Percentiles rank a stretch among this genome's conserved stretches.
phyloP scores from a whole-genome alignment of 2,329 filamentous ascomycete genomes.

The Penicillium sp. region DNA sequence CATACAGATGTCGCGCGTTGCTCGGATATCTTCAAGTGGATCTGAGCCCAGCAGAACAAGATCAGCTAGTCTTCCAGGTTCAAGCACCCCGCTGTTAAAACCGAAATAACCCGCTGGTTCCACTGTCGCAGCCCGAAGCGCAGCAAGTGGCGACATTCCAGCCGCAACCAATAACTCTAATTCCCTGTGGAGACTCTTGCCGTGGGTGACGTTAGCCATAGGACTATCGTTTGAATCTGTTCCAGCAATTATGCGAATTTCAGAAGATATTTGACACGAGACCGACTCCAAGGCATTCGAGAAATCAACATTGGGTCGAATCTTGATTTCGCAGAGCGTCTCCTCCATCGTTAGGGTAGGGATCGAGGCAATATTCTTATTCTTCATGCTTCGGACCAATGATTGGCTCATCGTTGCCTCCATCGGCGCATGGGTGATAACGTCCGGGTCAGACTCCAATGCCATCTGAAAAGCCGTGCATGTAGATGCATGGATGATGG shows the following conservation, averaged over 20 bases:
- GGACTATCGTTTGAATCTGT: conserved; percentile 30
- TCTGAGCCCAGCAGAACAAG: conserved; percentile 5
- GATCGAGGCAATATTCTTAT: not conserved
- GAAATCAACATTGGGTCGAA: not conserved
- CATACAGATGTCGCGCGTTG: not conserved
- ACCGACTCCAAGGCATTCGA: not conserved
- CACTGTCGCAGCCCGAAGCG: conserved; percentile 30
- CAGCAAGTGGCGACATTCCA: conserved; percentile 31
- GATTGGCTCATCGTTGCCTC: conserved; percentile 8
- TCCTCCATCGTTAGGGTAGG: not conserved
- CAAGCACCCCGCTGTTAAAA: conserved; percentile 35
- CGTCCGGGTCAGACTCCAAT: conserved; percentile 10
- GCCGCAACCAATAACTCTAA: conserved; percentile 32
- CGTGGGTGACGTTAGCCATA: conserved; percentile 22
- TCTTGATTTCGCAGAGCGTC: not conserved
- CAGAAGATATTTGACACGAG: not conserved
- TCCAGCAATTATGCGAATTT: conserved; percentile 25
- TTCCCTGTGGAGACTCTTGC: conserved; percentile 31
- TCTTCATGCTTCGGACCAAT: not conserved
- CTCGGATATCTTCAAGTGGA: conserved; percentile 10
- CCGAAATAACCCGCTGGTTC: conserved; percentile 29
- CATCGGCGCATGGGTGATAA: conserved; percentile 21
- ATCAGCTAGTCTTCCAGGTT: conserved; percentile 9
- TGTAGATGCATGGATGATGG: not conserved
- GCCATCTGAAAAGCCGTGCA: conserved; percentile 13